Evolutionary conservation across 371 early-diverging fungal genomes (phyloP), one percentile per base, ranked within the genome.

Genomic region (Mortierella polycephala): DNA sequence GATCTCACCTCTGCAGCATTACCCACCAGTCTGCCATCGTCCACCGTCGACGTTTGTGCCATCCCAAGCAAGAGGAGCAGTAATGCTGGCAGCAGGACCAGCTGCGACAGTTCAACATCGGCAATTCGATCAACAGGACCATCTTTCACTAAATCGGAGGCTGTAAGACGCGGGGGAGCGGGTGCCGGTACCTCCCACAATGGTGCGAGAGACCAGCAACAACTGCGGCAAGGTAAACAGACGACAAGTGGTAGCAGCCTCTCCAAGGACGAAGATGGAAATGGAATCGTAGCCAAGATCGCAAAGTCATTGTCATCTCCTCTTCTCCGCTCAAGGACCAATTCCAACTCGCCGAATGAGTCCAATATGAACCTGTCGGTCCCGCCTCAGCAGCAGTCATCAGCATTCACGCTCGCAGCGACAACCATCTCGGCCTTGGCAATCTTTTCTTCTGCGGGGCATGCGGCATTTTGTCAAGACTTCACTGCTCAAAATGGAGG

Each of bases 1-100:
- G 75, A 69, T 40, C 70, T 75, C 55, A 75, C 75, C 10, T 75
- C 75, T 16, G 69, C 75, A 41, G 75, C 62, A 2, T 21, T 64
- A 16, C 74, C 68, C 1, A 53, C 69, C 0, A 54, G 62, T 6
- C 16, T 54, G 12, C 39, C 49, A 8, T 39, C 45, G 10, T 13
- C 42, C 18, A 30, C 12, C n/a, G 11, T 57, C 54, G 5, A 42
- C 18, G n/a, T 49, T 44, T 14, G 14, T 49, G 41, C 37, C 57
- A n/a, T 16, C 45, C 12, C n/a, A 16, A 58, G 56, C 49, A 23
- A 10, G 37, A 58, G 20, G 12, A 10, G 47, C 42, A 65, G 37
- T 40, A 45, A 6, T 40, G 42, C 7, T 13, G 30, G 42, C 10
- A 41, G 62, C 11, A 21, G 18, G 39, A 18, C 21, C 11, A 58